phyloP scores from a whole-genome alignment of 495 filamentous ascomycete genomes.

The Trichoderma virens region DNA sequence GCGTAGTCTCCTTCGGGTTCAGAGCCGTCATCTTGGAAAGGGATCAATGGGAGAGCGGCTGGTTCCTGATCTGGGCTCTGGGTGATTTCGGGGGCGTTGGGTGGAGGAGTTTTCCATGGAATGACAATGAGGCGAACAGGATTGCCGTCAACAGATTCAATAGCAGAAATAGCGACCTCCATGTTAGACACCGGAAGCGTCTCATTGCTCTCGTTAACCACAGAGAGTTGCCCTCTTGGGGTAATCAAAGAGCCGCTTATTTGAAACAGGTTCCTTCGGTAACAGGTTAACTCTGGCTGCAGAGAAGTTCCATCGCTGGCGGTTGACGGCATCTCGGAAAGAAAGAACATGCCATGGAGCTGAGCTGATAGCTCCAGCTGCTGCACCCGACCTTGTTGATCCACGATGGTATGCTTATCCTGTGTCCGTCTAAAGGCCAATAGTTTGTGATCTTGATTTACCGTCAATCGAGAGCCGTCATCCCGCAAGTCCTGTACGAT shows the following conservation, averaged over 20 bases:
- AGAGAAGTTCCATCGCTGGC: constrained; percentile 55
- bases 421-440: constrained; percentile 45
- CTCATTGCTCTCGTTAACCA: constrained; percentile 71
- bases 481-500: constrained; percentile 48
- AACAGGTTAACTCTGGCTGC: constrained; percentile 82
- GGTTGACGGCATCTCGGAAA: constrained; percentile 75
- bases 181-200: constrained; percentile 71
- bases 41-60: constrained; percentile 63
- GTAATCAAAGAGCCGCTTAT: constrained; percentile 80
- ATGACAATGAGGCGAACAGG: constrained; percentile 88
- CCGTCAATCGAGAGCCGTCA: constrained; percentile 42
- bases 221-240: constrained; percentile 65
- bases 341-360: constrained; percentile 93
- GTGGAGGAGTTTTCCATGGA: constrained; percentile 88
- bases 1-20: constrained; percentile 57
- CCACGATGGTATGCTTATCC: constrained; percentile 50
- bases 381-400: constrained; percentile 46
- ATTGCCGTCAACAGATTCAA: constrained; percentile 81
- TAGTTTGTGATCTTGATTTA: constrained; percentile 50
- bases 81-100: constrained; percentile 54
- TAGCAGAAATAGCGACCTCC: constrained; percentile 81
- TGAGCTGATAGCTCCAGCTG: constrained; percentile 65
- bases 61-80: constrained; percentile 48
- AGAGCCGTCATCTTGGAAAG: constrained; percentile 64
- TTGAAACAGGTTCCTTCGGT: constrained; percentile 87